Evolutionary conservation across 2,329 filamentous ascomycete genomes (phyloP).

Genomic region (Penicillium aurantiogriseum): DNA sequence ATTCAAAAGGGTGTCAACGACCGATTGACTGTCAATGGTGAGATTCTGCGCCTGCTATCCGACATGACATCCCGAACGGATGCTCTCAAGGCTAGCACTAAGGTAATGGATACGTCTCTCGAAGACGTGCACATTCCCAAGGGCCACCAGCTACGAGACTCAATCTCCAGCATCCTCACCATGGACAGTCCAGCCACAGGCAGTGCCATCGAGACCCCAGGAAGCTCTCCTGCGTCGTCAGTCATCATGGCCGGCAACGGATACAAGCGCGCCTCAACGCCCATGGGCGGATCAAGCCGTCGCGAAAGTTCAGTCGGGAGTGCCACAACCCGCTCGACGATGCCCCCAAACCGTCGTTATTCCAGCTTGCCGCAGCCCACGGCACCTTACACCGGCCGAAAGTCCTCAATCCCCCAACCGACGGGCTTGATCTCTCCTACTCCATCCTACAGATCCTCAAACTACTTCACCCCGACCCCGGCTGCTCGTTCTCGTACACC

Average conservation of each 20-base stretch:
- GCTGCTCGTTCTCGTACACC: conserved; percentile 46
- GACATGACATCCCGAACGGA: conserved; percentile 85
- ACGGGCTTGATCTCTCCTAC: conserved; percentile 35
- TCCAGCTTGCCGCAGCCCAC: conserved; percentile 48
- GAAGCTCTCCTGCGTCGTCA: conserved; percentile 69
- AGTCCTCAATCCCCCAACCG: conserved; percentile 40
- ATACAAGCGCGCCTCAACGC: conserved; percentile 49
- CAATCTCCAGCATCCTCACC: conserved; percentile 86
- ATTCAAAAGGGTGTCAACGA: conserved; percentile 96
- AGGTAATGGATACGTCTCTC: conserved; percentile 70
- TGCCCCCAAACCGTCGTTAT: conserved; percentile 45
- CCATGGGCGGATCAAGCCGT: conserved; percentile 46
- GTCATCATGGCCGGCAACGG: conserved; percentile 56
- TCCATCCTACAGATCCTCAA: conserved; percentile 34
- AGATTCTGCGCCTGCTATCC: conserved; percentile 80
- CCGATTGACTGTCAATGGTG: conserved; percentile 92
- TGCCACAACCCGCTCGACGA: conserved; percentile 39
- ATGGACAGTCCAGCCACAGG: conserved; percentile 71
- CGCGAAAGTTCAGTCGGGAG: conserved; percentile 48
- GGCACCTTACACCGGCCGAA: conserved; percentile 31
- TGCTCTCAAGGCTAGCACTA: conserved; percentile 71
- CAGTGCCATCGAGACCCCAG: conserved; percentile 69
- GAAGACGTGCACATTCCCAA: conserved; percentile 65
- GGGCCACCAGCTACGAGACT: conserved; percentile 80
- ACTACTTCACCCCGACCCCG: conserved; percentile 54